Evolutionary conservation across 2,329 filamentous ascomycete genomes (phyloP), one percentile per base, ranked within the genome.

Genomic region (Aspergillus melleus): DNA sequence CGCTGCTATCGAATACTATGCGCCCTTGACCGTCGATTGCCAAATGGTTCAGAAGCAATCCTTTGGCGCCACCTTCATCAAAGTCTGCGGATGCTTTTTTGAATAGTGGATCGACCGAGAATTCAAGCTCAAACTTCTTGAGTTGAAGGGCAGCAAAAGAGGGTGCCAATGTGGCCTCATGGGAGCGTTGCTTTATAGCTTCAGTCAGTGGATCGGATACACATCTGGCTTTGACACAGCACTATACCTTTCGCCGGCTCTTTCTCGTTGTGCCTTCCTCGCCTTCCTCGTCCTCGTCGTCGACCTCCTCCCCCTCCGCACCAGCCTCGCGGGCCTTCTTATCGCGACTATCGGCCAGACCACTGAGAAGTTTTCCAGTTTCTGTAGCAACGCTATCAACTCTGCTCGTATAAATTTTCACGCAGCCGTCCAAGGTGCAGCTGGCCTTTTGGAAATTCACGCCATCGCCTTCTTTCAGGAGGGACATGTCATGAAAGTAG

Each of bases 371-470:
- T 76, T 96, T 96, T 54, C 94, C 94, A 0, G 95, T 99, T 78
- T 99, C 95, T 1, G 93, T 98, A 49, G 95, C 95, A 53, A 99
- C 95, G 74, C 94, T 98, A 79, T 99, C 95, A 53, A 99, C 93
- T 83, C 95, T 86, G 80, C 93, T 97, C 2, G 95, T 99, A 77
- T 99, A 99, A 71, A 99, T 98, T 80, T 99, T 99, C 72, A 99
- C 95, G 73, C 95, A 99, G 20, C 95, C 95, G 73, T 99, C 95
- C 19, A 99, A 83, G 0, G 95, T 99, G 79, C 92, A 98, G 79
- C 93, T 97, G 60, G 95, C 95, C 76, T 96, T 96, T 74, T 99
- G 95, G 70, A 99, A 99, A 75, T 99, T 99, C 77, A 99, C 93
- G 14, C 93, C 90, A 65, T 99, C 92, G 30, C 95, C 95, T 72